Evolutionary conservation across 805 yeast genomes (phyloP).

Genomic region (Wickerhamiella cacticola): DNA sequence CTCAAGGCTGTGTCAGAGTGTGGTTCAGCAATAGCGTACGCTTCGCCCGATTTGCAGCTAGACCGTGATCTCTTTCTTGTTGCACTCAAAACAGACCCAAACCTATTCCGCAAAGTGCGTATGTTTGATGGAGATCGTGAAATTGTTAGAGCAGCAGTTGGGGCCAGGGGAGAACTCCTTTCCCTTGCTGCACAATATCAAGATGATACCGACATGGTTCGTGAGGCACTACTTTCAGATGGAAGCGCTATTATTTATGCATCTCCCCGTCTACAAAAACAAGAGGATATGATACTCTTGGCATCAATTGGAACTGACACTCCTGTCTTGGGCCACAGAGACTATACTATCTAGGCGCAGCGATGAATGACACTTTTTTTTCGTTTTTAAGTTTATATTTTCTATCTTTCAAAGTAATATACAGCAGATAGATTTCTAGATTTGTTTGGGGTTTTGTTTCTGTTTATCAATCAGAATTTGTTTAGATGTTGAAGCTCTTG

Average conservation of each 20-base stretch:
- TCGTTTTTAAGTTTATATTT: not conserved
- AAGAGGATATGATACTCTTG: not conserved
- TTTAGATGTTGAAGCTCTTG: conserved; percentile 18
- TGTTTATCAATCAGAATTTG: not conserved
- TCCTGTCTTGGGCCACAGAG: not conserved
- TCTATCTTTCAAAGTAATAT: too few relatives aligned
- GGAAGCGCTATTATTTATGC: conserved; percentile 5
- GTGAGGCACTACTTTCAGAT: not conserved
- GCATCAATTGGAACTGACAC: not conserved
- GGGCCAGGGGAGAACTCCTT: not conserved
- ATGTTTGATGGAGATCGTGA: not conserved
- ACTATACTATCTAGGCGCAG: not conserved
- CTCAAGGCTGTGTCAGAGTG: not conserved
- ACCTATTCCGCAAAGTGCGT: not conserved
- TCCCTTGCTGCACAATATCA: not conserved
- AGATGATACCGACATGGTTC: not conserved
- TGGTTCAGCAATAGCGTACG: not conserved
- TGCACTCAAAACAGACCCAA: not conserved
- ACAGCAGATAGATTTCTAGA: not conserved
- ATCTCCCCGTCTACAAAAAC: not conserved
- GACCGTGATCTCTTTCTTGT: not conserved
- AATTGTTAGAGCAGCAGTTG: conserved; percentile 1
- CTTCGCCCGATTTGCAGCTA: not conserved
- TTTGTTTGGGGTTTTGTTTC: not conserved
- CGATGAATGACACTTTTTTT: not conserved